These are phyloP conservation scores for Yarrowia phangngaensis DNA, from an alignment of 805 yeast genomes.

Conservation along the genomic window DNA sequence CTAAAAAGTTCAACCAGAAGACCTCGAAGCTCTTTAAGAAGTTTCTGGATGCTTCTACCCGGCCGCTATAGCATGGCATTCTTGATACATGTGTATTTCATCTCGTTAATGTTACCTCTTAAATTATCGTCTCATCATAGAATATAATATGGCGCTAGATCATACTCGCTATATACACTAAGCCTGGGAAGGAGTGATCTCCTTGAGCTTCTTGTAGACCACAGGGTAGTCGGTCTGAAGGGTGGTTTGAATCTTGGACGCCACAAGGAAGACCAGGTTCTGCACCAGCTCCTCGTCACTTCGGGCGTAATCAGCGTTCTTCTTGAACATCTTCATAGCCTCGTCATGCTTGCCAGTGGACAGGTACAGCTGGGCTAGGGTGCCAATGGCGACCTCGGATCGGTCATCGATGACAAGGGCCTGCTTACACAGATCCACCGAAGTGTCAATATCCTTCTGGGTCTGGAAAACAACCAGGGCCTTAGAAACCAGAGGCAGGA, in stretches of 20 bases:
- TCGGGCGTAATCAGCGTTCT: slow-evolving; percentile 78
- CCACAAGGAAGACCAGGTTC: slow-evolving; percentile 80
- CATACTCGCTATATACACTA: slow-evolving; percentile 21
- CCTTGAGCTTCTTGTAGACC: slow-evolving; percentile 30
- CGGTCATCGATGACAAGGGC: slow-evolving; percentile 84
- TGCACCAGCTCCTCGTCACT: slow-evolving; percentile 80
- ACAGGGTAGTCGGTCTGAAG: slow-evolving; percentile 44
- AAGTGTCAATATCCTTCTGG: slow-evolving; percentile 49
- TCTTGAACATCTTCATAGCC: slow-evolving; percentile 78
- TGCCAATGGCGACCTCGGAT: slow-evolving; percentile 81
- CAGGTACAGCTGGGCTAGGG: slow-evolving; percentile 87
- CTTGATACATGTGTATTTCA: neutral
- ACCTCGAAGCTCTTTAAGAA: slow-evolving; percentile 19
- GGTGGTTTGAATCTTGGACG: slow-evolving; percentile 82
- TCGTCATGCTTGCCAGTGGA: slow-evolving; percentile 78
- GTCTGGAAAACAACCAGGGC: slow-evolving; percentile 54
- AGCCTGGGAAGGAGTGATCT: slow-evolving; percentile 21
- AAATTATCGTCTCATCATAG: too few relatives aligned
- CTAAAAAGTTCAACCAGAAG: slow-evolving; percentile 11
- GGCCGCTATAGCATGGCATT: neutral
- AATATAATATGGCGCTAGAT: too few relatives aligned
- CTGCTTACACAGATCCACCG: slow-evolving; percentile 60
- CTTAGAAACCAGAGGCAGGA: slow-evolving; percentile 83
- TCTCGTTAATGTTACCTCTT: too few relatives aligned
- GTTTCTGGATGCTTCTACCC: slow-evolving; percentile 6